A percentile compares a stretch with the other conserved stretches of the same genome.
phyloP scores from a whole-genome alignment of 2,329 filamentous ascomycete species.

The Nigrospora osmanthi region DNA sequence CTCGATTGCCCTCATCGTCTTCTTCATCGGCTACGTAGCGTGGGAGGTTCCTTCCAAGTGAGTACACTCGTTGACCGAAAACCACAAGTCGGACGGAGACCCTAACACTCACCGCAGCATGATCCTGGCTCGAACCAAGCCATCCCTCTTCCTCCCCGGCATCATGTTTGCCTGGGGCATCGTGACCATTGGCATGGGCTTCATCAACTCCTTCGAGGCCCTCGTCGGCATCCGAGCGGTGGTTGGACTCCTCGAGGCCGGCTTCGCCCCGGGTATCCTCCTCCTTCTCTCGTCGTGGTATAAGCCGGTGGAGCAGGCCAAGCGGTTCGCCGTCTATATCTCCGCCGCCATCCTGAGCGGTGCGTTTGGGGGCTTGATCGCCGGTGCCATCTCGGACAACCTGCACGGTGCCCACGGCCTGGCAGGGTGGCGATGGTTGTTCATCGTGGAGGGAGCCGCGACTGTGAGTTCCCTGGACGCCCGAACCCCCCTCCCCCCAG shows the following conservation, averaged over 20 bases:
- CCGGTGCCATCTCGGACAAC: conserved; percentile 46
- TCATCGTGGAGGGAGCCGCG: conserved; percentile 55
- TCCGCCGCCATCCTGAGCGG: conserved; percentile 63
- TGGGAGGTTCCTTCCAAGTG: conserved; percentile 57
- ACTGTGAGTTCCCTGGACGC: conserved; percentile 25
- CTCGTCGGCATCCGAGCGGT: conserved; percentile 30
- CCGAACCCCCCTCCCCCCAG: too few species aligned
- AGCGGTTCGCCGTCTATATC: conserved; percentile 55
- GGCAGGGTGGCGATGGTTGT: conserved; percentile 44
- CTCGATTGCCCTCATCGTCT: conserved; percentile 50
- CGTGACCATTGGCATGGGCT: conserved; percentile 19
- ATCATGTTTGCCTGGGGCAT: conserved; percentile 50
- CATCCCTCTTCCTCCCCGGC: conserved; percentile 55
- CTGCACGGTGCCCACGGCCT: conserved; percentile 46
- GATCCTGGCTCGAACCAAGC: conserved; percentile 53
- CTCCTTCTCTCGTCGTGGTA: conserved; percentile 64
- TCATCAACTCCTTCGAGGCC: conserved; percentile 14
- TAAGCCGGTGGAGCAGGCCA: conserved; percentile 21
- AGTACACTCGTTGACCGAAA: neutral
- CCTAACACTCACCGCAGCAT: conserved; percentile 20
- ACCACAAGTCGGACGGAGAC: neutral
- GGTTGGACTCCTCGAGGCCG: conserved; percentile 50
- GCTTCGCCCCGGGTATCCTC: conserved; percentile 51
- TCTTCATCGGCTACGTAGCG: conserved; percentile 63
- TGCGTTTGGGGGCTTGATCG: conserved; percentile 55